Percentiles rank a stretch among this genome's conserved stretches.
These are phyloP conservation scores for Cryptosporidium canis DNA, from an alignment of 169 alveolate genomes.

Conservation along the genomic window DNA sequence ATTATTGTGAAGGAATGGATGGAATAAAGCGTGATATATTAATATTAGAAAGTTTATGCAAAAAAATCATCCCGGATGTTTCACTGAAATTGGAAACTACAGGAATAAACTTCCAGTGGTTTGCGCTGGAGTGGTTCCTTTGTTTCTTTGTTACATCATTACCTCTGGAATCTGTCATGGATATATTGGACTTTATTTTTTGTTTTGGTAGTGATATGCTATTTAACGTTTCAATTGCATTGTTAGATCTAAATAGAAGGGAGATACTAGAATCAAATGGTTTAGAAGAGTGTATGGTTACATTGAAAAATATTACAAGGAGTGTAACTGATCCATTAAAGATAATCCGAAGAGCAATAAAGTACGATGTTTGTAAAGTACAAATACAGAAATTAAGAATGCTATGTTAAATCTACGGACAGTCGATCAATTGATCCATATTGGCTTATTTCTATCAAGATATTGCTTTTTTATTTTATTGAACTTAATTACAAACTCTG, in stretches of 20 bases:
- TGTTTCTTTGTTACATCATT: conserved; percentile 57
- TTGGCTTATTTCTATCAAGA: conserved; percentile 28
- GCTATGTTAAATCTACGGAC: neutral
- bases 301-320: conserved; percentile 10
- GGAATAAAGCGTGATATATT: conserved; percentile 47
- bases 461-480: neutral
- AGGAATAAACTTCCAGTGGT: conserved; percentile 62
- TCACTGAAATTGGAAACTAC: neutral
- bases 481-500: conserved; percentile 16
- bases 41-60: conserved; percentile 20
- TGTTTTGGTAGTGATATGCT: conserved; percentile 27
- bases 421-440: neutral
- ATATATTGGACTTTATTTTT: conserved; percentile 45
- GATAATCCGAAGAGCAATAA: conserved; percentile 23
- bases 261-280: neutral
- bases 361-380: neutral
- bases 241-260: conserved; percentile 43
- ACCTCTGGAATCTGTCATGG: conserved; percentile 1
- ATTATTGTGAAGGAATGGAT: conserved; percentile 36
- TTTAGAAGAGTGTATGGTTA: conserved; percentile 35
- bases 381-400: neutral
- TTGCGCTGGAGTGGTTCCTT: conserved; percentile 71
- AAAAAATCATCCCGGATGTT: conserved; percentile 13
- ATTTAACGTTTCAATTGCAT: conserved; percentile 56
- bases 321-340: neutral